These are phyloP conservation scores for Hyaloscypha finlandica DNA, from an alignment of 495 filamentous ascomycete genomes.

Conservation along the genomic window DNA sequence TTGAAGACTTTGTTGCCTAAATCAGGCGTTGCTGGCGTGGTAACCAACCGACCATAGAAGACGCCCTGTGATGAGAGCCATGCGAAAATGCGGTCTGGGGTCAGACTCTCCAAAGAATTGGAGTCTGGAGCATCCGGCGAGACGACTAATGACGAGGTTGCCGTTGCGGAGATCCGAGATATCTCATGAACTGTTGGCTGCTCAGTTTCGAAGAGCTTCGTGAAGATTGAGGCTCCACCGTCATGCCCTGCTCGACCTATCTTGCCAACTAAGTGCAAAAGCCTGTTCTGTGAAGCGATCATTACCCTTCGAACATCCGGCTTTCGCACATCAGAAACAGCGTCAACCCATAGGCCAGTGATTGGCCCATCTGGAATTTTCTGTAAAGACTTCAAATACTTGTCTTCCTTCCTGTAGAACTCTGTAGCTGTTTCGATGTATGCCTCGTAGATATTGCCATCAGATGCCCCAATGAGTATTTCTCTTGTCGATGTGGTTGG, in stretches of 20 bases:
- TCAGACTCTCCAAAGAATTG: constrained; percentile 37
- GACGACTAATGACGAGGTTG: constrained; percentile 65
- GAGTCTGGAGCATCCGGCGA: constrained; percentile 70
- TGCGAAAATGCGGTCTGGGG: constrained; percentile 73
- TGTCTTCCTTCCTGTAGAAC: constrained; percentile 93
- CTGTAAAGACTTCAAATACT: constrained; percentile 80
- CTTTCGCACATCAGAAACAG: constrained; percentile 54
- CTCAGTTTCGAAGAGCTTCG: constrained; percentile 86
- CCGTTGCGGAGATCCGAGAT: constrained; percentile 50
- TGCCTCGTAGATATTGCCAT: constrained; percentile 94
- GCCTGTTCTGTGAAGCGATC: constrained; percentile 69
- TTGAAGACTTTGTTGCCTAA: constrained; percentile 67
- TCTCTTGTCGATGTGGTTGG: constrained; percentile 93
- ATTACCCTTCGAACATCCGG: constrained; percentile 74
- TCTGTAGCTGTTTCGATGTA: constrained; percentile 92
- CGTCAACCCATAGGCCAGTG: constrained; percentile 80
- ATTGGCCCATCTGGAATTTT: constrained; percentile 76
- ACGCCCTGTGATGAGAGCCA: constrained; percentile 90
- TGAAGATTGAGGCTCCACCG: constrained; percentile 78
- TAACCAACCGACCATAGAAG: constrained; percentile 77
- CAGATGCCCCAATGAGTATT: constrained; percentile 88
- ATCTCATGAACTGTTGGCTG: constrained; percentile 72
- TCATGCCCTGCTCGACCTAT: constrained; percentile 73
- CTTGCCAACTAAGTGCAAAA: constrained; percentile 79
- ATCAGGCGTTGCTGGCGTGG: constrained; percentile 48